phyloP scores from a whole-genome alignment of 2,329 filamentous ascomycete genomes.

The Exophiala spinifera region DNA sequence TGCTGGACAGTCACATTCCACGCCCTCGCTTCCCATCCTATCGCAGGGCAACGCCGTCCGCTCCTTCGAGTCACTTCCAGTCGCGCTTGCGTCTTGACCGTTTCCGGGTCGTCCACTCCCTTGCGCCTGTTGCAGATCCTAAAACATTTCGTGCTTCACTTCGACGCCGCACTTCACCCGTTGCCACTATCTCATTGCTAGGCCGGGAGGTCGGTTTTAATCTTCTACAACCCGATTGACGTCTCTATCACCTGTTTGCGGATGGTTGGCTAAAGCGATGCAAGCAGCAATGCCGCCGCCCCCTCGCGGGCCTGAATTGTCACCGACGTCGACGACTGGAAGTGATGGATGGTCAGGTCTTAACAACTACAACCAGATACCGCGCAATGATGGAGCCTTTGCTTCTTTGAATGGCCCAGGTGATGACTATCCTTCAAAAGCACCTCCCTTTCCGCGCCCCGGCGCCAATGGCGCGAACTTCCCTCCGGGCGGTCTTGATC shows the following conservation, averaged over 20 bases:
- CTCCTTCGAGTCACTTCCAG: conserved; percentile 4
- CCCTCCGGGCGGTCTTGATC: conserved; percentile 18
- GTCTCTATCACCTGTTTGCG: neutral
- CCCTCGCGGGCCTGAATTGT: conserved; percentile 44
- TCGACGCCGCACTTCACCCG: conserved; percentile 1
- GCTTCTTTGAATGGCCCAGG: conserved; percentile 35
- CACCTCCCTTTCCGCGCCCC: conserved; percentile 13
- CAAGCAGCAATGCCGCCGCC: conserved; percentile 22
- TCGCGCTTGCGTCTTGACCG: conserved; percentile 17
- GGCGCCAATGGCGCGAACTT: conserved; percentile 20
- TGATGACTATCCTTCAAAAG: conserved; percentile 20
- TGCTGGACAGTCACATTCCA: conserved; percentile 19
- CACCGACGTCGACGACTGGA: conserved; percentile 74
- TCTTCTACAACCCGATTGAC: neutral
- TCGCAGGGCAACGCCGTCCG: neutral
- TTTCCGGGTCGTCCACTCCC: conserved; percentile 13
- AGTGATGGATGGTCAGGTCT: conserved; percentile 78
- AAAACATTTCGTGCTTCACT: conserved; percentile 22
- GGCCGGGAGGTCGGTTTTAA: neutral
- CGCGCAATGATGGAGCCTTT: conserved; percentile 42
- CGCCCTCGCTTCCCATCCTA: neutral
- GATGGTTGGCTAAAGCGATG: conserved; percentile 12
- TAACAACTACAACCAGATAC: conserved; percentile 60
- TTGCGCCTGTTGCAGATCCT: conserved; percentile 14
- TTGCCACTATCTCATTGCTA: neutral